Percentiles rank a stretch among this genome's conserved stretches.
Conservation (phyloP, 1,284 basidiomycete species). For the Leccinum fuscescens region DNA sequence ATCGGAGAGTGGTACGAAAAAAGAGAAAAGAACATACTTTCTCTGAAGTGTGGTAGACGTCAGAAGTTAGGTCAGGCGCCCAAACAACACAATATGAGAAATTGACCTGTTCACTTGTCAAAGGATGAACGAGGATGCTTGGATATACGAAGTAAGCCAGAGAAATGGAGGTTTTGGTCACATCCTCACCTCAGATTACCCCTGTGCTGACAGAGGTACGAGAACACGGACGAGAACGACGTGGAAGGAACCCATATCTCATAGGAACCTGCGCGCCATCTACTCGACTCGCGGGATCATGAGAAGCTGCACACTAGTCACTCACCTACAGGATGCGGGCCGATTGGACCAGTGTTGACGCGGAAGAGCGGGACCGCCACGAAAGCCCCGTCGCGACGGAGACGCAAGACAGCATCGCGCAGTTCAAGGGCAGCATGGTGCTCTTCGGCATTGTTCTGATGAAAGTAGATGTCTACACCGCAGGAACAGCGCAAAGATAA, state of each 20-base stretch:
- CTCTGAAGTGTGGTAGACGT: conserved; percentile 25
- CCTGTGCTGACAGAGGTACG: conserved; percentile 66
- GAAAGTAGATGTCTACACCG: conserved; percentile 69
- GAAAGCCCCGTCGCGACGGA: conserved; percentile 71
- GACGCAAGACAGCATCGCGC: conserved; percentile 64
- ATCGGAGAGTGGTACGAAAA: neutral
- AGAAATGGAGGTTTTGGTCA: neutral
- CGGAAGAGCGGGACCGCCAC: conserved; percentile 71
- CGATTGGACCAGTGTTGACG: conserved; percentile 65
- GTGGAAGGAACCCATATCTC: conserved; percentile 75
- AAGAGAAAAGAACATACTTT: conserved; percentile 27
- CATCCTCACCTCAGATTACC: conserved; percentile 58
- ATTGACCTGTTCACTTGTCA: conserved; percentile 64
- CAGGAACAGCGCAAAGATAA: neutral
- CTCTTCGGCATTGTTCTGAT: conserved; percentile 61
- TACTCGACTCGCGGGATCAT: neutral
- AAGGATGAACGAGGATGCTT: conserved; percentile 62
- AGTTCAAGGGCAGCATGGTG: conserved; percentile 64
- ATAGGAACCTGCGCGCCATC: conserved; percentile 56
- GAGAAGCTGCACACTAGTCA: neutral
- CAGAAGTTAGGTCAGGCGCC: neutral
- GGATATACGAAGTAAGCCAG: neutral
- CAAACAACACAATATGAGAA: neutral
- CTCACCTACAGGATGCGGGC: conserved; percentile 75
- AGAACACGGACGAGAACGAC: conserved; percentile 69